Base-by-base conservation (phyloP, 257 asterid genomes). In the Primulina eburnea region DNA sequence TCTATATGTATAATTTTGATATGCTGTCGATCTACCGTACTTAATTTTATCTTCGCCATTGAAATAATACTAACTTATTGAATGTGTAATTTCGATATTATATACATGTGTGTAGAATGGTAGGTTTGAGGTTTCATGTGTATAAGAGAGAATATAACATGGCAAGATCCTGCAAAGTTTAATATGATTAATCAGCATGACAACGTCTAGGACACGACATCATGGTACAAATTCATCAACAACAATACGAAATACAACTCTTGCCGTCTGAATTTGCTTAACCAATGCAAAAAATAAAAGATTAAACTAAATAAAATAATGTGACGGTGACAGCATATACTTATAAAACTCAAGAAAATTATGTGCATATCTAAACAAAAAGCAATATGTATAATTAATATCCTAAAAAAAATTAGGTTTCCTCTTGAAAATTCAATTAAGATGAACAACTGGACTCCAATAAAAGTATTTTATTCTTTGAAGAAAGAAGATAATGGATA, bases 171-270 rank as follows among this genome's bases (percentile, higher is more conserved):
- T 30, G 33, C 6, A 37, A 37, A 3, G 0, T 10, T 43, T 7
- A 4, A 43, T 77, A 26, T 28, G 38, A 63, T 57, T 32, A 9
- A 20, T 68, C 16, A 53, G 56, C 57, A 65, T 50, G 65, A 67
- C 77, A 17, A 73, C 82, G 79, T 79, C 26, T 37, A n/a, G 53
- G 62, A 35, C 65, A 82, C 77, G 84, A 68, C 74, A 68, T 33
- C 17, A 10, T 57, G 37, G 34, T 62, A 55, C 16, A 8, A 2
- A 10, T 50, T 58, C 37, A 73, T 69, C 73, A 50, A 20, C 63
- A 63, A 53, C 62, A 74, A 71, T 67, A 64, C 34, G 60, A 68
- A 47, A 29, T 62, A 64, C 69, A 72, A 43, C 10, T 20, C 18
- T 47, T 75, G 82, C 75, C 77, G 62, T 74, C 65, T 75, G 63